Conservation (phyloP, 73 alveolate genomes). For the Durusdinium trenchii region DNA sequence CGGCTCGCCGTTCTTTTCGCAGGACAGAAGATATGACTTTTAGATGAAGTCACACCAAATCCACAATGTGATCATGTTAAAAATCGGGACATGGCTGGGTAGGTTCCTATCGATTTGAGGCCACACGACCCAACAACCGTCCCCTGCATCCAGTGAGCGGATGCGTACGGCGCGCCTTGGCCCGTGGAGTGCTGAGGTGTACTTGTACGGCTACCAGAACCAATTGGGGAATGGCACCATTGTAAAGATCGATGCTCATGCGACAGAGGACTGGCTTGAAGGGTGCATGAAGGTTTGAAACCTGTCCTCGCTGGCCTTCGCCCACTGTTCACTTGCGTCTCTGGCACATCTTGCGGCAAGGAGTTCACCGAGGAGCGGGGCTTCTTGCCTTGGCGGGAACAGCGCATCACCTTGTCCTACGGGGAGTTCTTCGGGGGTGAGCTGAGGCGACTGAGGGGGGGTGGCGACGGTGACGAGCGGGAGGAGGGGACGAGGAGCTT, state of each 20-base stretch:
- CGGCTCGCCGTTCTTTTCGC: too few species aligned
- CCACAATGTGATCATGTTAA: too few species aligned
- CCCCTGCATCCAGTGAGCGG: too few species aligned
- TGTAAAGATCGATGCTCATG: conserved; percentile 56
- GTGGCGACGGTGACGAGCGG: too few species aligned
- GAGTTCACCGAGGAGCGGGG: conserved; percentile 86
- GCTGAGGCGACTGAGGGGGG: conserved; percentile 9
- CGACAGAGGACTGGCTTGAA: conserved; percentile 48
- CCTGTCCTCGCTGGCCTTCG: background rate
- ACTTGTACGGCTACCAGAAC: conserved; percentile 56
- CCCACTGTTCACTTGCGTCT: background rate
- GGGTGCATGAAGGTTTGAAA: background rate
- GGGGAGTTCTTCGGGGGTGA: conserved; percentile 67
- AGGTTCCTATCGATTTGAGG: too few species aligned
- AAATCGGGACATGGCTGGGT: too few species aligned
- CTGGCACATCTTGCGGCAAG: background rate
- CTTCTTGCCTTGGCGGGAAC: conserved; percentile 92
- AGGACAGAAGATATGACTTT: too few species aligned
- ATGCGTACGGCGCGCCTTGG: too few species aligned
- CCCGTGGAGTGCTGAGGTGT: conserved; percentile 50
- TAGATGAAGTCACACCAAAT: too few species aligned
- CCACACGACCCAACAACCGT: too few species aligned
- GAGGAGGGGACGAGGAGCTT: too few species aligned
- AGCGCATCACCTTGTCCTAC: conserved; percentile 81
- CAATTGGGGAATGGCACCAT: background rate